phyloP scores from a whole-genome alignment of 1,139 yeast species.

The Arxiozyma heterogenica region DNA sequence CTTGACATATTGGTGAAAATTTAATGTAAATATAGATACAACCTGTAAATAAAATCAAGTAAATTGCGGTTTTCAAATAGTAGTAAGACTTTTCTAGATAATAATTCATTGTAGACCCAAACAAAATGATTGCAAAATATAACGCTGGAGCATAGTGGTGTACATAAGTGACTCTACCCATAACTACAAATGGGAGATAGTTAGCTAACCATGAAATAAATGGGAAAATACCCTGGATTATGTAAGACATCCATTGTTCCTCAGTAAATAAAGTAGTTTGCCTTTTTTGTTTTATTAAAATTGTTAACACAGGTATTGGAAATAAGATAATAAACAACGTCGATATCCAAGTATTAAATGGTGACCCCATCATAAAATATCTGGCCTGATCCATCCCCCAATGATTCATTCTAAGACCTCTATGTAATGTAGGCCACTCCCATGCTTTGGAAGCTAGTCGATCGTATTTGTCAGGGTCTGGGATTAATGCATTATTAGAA shows the following conservation, averaged over 20 bases:
- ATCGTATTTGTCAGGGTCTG: conserved; percentile 63
- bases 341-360: conserved; percentile 57
- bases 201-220: conserved; percentile 66
- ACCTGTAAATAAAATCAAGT: conserved; percentile 32
- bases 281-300: conserved; percentile 53
- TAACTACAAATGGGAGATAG: conserved; percentile 60
- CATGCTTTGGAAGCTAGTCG: conserved; percentile 62
- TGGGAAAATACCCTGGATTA: conserved; percentile 53
- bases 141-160: conserved; percentile 79
- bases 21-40: conserved; percentile 37
- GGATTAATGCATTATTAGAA: conserved; percentile 64
- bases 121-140: conserved; percentile 61
- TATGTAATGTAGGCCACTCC: conserved; percentile 66
- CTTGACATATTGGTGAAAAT: conserved; percentile 46
- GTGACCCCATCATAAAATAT: conserved; percentile 59
- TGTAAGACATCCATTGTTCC: conserved; percentile 27
- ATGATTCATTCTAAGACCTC: conserved; percentile 62
- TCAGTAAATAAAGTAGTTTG: conserved; percentile 34
- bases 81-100: conserved; percentile 16
- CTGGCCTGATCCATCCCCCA: conserved; percentile 44
- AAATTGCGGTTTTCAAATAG: conserved; percentile 29
- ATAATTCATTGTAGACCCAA: conserved; percentile 50
- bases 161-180: conserved; percentile 78
- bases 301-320: conserved; percentile 32
- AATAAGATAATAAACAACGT: conserved; percentile 32